phyloP scores from a whole-genome alignment of 78 protist species.

The Dictyostelium citrinum region DNA sequence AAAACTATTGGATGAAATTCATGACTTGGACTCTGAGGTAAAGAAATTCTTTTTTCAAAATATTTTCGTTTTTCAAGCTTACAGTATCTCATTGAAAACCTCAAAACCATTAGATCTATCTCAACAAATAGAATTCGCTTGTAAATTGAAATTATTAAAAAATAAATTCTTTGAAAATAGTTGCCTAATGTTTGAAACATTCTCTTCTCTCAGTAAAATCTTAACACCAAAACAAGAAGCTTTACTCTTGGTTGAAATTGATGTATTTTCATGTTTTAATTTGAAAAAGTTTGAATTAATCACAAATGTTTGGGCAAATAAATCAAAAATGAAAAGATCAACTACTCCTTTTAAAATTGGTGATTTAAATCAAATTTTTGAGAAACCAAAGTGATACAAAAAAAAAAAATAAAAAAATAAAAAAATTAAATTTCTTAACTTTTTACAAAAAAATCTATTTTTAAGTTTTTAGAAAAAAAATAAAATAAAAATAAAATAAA shows the following conservation, averaged over 20 bases:
- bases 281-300: not conserved
- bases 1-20: not conserved
- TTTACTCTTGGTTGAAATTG: not conserved
- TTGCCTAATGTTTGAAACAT: not conserved
- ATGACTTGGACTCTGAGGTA: not conserved
- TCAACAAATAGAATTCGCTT: conserved; percentile 44
- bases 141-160: conserved; percentile 23
- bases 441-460: too few species aligned
- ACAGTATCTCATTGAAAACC: not conserved
- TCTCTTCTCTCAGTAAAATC: not conserved
- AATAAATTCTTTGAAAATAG: conserved; percentile 18
- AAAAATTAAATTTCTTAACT: too few species aligned
- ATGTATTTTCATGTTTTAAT: not conserved
- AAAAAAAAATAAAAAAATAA: too few species aligned
- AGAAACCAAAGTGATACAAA: not conserved
- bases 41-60: not conserved
- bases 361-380: not conserved
- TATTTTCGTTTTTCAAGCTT: not conserved
- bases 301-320: not conserved
- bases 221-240: not conserved
- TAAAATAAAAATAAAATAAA: not conserved
- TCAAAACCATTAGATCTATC: not conserved
- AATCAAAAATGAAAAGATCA: not conserved
- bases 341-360: not conserved
- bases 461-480: not conserved